Percentiles rank a stretch among this genome's conserved stretches.
Conservation (phyloP, 1,284 basidiomycete species). For the Waitea zeae region DNA sequence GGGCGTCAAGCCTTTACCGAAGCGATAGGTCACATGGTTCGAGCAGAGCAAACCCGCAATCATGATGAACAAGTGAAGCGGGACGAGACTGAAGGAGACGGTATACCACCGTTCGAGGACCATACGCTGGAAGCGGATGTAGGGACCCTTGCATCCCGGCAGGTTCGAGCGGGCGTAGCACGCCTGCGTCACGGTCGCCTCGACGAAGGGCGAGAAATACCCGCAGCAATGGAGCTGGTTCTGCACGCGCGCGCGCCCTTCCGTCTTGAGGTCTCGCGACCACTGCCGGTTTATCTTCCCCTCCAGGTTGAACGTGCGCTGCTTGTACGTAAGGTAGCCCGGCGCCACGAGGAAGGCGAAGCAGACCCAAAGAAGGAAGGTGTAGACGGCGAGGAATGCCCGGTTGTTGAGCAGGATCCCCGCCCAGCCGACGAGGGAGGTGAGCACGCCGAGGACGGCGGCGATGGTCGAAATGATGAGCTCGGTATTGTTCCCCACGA, state of each 20-base stretch:
- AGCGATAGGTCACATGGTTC: constrained; percentile 48
- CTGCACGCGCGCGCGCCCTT: constrained; percentile 34
- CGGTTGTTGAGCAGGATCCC: constrained; percentile 51
- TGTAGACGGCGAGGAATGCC: constrained; percentile 41
- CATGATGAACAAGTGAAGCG: constrained; percentile 32
- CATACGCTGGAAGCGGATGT: constrained; percentile 27
- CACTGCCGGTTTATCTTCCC: constrained; percentile 46
- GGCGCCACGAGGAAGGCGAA: constrained; percentile 41
- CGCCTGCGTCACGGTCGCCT: constrained; percentile 34
- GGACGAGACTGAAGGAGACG: constrained; percentile 33
- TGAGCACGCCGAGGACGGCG: constrained; percentile 26
- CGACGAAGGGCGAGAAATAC: constrained; percentile 40
- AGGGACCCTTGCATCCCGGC: constrained; percentile 39
- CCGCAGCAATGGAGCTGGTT: constrained; percentile 43
- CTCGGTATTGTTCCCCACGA: constrained; percentile 34
- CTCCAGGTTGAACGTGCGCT: constrained; percentile 42
- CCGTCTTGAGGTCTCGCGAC: constrained; percentile 28
- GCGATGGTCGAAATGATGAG: constrained; percentile 42
- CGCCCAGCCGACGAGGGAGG: constrained; percentile 40
- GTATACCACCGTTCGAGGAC: constrained; percentile 38
- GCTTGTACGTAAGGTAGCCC: constrained; percentile 46
- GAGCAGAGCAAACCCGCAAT: constrained; percentile 33
- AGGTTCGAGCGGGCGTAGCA: constrained; percentile 39
- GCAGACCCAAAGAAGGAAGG: constrained; percentile 36
- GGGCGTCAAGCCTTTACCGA: constrained; percentile 50